These are phyloP conservation scores for Saccharomyces eubayanus DNA, from an alignment of 805 yeast genomes.

Conservation along the genomic window DNA sequence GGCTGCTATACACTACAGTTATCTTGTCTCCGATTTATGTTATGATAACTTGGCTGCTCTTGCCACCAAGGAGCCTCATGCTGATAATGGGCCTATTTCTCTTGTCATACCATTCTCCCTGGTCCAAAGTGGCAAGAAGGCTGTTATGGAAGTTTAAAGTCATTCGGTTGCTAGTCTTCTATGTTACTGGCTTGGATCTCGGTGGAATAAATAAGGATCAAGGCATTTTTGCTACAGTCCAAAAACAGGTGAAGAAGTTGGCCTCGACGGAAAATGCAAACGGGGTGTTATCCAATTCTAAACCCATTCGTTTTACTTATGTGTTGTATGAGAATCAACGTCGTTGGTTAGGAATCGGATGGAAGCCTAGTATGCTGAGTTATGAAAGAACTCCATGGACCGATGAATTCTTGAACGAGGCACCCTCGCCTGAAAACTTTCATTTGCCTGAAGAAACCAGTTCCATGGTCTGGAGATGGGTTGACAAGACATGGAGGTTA, in stretches of 20 bases:
- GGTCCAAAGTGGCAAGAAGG: slow-evolving; percentile 74
- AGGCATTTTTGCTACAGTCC: slow-evolving; percentile 39
- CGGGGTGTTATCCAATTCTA: background rate
- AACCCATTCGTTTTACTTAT: slow-evolving; percentile 75
- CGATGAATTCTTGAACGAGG: slow-evolving; percentile 86
- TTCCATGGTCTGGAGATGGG: slow-evolving; percentile 89
- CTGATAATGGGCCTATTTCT: slow-evolving; percentile 50
- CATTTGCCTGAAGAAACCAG: slow-evolving; percentile 68
- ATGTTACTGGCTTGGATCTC: slow-evolving; percentile 81
- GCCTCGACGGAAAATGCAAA: slow-evolving; percentile 19
- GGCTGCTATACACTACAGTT: slow-evolving; percentile 74
- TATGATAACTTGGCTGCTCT: slow-evolving; percentile 53
- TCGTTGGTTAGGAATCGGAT: slow-evolving; percentile 95
- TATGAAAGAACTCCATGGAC: slow-evolving; percentile 97
- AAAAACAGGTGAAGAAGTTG: slow-evolving; percentile 32
- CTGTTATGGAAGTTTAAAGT: slow-evolving; percentile 75
- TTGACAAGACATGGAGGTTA: slow-evolving; percentile 83
- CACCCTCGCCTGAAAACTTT: slow-evolving; percentile 70
- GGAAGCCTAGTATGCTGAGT: slow-evolving; percentile 89
- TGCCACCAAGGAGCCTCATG: slow-evolving; percentile 63
- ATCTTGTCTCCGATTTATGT: slow-evolving; percentile 82
- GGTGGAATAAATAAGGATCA: slow-evolving; percentile 38
- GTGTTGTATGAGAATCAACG: slow-evolving; percentile 92
- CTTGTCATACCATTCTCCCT: slow-evolving; percentile 79
- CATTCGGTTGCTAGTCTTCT: slow-evolving; percentile 64